Evolutionary conservation across 192 early-diverging fungal genomes (phyloP).

Genomic region (Chytriomyces sp.): DNA sequence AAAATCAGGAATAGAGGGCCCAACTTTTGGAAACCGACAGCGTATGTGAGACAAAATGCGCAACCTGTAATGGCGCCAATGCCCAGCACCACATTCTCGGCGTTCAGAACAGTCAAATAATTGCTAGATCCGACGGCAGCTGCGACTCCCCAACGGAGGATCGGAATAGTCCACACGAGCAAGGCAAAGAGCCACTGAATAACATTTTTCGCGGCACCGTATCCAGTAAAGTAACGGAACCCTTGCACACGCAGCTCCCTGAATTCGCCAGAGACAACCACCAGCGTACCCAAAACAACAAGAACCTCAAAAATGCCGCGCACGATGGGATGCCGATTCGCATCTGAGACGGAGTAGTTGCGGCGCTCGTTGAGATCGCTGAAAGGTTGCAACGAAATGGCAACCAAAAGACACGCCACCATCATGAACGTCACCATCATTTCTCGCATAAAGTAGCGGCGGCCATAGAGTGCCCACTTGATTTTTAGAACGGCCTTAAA

Average conservation of each 20-base stretch:
- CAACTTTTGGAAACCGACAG: not conserved
- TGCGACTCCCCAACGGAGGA: constrained; percentile 19
- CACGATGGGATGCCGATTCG: not conserved
- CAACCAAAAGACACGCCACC: not conserved
- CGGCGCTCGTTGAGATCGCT: not conserved
- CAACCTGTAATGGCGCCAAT: constrained; percentile 22
- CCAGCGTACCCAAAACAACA: not conserved
- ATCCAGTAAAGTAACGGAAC: constrained; percentile 3
- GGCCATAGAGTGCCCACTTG: constrained; percentile 37
- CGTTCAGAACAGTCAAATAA: not conserved
- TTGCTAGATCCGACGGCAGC: not conserved
- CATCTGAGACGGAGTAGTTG: constrained; percentile 5
- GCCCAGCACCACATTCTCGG: constrained; percentile 22
- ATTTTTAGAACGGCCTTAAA: constrained; percentile 21
- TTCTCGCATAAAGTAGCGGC: constrained; percentile 10
- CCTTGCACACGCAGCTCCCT: constrained; percentile 12
- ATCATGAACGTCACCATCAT: constrained; percentile 10
- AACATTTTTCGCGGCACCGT: constrained; percentile 20
- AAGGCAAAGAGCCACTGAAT: constrained; percentile 22
- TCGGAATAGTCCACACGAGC: not conserved
- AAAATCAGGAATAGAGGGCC: constrained; percentile 32
- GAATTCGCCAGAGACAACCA: constrained; percentile 2
- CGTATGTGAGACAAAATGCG: not conserved
- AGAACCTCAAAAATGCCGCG: constrained; percentile 8
- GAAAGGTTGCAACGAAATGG: constrained; percentile 24